Evolutionary conservation across 192 early-diverging fungal genomes (phyloP), one percentile per base, ranked within the genome.

Genomic region (Coemansia sp.): DNA sequence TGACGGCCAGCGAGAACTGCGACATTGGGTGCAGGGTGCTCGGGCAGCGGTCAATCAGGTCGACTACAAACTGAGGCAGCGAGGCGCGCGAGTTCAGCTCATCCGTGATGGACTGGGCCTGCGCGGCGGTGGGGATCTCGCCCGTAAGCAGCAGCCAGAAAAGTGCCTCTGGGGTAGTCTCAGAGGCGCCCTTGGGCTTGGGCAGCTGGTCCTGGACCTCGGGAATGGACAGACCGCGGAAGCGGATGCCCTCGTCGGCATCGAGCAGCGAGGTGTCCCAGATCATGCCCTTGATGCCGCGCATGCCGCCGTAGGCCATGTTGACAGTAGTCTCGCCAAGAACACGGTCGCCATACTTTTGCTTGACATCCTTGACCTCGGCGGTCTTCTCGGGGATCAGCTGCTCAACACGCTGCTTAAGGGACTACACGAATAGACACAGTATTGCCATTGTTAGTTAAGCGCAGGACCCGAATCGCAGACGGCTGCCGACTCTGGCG

Each of bases 11-110:
- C 50, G 91, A 86, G 82, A 99, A 91, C 87, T 99, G 97, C 60
- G 91, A 92, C 97, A 99, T 99, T 64, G 97, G 95, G 88, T 99
- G 97, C 65, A 99, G 90, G 48, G 94, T 95, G 87, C 83, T 90
- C 64, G 97, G 97, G 87, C 97, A 99, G 65, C 94, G 87, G 85
- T 99, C 97, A 61, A 99, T 88, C 77, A 99, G 82, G 57, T 99
- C 97, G 77, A 94, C 88, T 67, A 99, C 97, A 80, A 95, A 94
- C 56, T 86, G 71, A 44, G 97, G 97, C 63, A 99, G 86, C 60
- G 88, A 82, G 50, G 94, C 85, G 61, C 97, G 89, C 62, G 94
- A 92, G 72, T 95, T 95, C 90, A 94, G 96, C 84, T 99, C 97
- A 62, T 88, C 88, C 54, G 97, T 97, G 34, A 99, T 76, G 37